Base-by-base conservation (phyloP, 106 monocot species). In the Acorus calamus region DNA sequence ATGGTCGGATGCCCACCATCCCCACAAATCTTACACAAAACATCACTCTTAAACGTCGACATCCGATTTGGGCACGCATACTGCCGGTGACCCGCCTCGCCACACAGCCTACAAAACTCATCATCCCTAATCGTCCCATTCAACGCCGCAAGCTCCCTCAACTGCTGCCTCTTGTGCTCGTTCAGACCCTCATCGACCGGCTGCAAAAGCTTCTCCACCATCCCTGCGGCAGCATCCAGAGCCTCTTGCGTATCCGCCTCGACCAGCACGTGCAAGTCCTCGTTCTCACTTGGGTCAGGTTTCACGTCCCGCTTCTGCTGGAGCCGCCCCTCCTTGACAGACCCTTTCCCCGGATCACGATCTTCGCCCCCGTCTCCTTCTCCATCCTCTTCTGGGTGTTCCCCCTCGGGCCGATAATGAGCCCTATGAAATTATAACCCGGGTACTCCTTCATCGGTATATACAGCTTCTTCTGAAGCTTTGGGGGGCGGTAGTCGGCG, bases 1-100 rank as follows among this genome's bases (percentile, higher is more conserved):
- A 90, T 90, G 0, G 94, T 87, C 0, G 94, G 94, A 60, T 96
- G 90, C 8, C 89, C 90, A 42, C 89, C 94, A 78, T 96, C 94
- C 14, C 94, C 87, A 49, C 90, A 96, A 48, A 87, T 85, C 62
- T 82, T 96, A 73, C 94, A 96, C 48, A 73, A 69, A 9, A 90
- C 94, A 14, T 90, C 87, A 50, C 87, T 87, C 66, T 90, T 96
- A 49, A 90, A 90, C 1, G 90, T 90, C 0, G 81, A 73, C 12
- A 75, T 77, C 6, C 79, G 76, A 6, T 84, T 64, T 3, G 89
- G 94, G 43, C 94, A 90, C 14, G 94, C 94, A 70, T 74, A 94
- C 69, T 94, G 89, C 48, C 87, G 59, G 64, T 94, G 89, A 11
- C 94, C 94, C 42, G 83, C 73, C 70, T 94, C 89, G 11, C 94